These are phyloP conservation scores for Anthoceros angustus DNA, from an alignment of 225 moss, liverwort and hornwort genomes.

Conservation along the genomic window DNA sequence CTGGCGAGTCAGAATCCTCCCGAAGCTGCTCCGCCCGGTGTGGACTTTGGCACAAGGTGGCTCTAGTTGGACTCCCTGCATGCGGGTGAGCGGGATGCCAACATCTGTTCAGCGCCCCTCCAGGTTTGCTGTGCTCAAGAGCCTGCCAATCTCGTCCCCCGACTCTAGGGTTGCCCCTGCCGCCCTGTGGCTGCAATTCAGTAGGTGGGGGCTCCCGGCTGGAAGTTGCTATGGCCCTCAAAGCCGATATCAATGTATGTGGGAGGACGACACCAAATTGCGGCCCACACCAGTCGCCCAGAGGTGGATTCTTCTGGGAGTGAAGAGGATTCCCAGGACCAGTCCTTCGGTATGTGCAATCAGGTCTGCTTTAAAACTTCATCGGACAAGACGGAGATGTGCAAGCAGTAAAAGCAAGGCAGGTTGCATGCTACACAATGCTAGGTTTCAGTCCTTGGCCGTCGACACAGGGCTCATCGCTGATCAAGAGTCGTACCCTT, in stretches of 20 bases:
- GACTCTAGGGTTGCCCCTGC: slow-evolving; percentile 1
- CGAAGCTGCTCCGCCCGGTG: too few relatives aligned
- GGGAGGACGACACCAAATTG: not conserved
- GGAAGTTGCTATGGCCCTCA: not conserved
- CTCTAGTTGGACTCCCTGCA: too few relatives aligned
- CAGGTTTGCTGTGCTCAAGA: not conserved
- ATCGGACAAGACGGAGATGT: not conserved
- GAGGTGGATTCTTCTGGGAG: not conserved
- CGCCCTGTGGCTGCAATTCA: slow-evolving; percentile 1
- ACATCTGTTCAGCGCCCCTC: not conserved
- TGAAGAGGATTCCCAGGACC: not conserved
- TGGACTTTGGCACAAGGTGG: too few relatives aligned
- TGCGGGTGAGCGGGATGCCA: not conserved
- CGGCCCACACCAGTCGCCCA: not conserved
- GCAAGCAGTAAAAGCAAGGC: not conserved
- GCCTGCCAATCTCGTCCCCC: not conserved
- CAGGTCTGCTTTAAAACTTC: slow-evolving; percentile 3
- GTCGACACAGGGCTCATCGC: too few relatives aligned
- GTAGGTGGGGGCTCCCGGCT: not conserved
- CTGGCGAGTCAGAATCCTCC: too few relatives aligned
- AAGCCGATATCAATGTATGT: not conserved
- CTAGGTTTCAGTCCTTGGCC: not conserved
- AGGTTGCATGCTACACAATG: not conserved
- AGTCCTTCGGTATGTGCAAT: not conserved
- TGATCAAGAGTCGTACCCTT: too few relatives aligned